Evolutionary conservation across 345 rosid genomes (phyloP), one percentile per base, ranked within the genome.

Genomic region (Erodium maritimum): DNA sequence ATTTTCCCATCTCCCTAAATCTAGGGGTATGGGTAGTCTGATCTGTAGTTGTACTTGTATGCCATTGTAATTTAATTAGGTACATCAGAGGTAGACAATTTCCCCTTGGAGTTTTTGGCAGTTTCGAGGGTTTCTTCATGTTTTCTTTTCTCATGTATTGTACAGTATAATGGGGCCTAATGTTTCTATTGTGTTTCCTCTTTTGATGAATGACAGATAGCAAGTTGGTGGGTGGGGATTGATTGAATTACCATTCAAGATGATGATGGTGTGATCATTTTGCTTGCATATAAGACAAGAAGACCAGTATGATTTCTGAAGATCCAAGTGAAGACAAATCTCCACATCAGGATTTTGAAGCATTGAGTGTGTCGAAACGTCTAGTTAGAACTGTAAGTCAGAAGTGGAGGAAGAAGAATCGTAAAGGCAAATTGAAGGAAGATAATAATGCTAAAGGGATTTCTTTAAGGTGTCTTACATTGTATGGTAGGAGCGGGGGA

Each of bases 401-500:
- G 73, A 88, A 80, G 68, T 56, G 78, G 68, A 88, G 75, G 78
- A 86, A 82, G 71, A 88, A 75, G 67, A 69, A 53, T 37, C 67
- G 23, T 21, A 79, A 72, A 75, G 62, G 59, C 22, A 91, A 80
- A 60, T 85, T 74, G 21, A 87, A 84, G 55, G 87, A 76, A 52
- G 91, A 67, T 54, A 61, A 60, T 60, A 61, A 60, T 61, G 63
- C 63, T n/a, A 77, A 58, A 17, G 81, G 98, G 55, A 70, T 87
- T 62, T 80, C 84, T 0, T 46, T 83, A 56, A 86, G 80, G 65
- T 89, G 95, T 71, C 85, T 93, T 54, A 72, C 82, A 57, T 60
- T 91, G 17, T 76, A 85, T 60, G 83, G 87, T 8, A 78, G 91
- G 58, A 89, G 88, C 3, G 93, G 89, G 29, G 99, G 95, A 18